Conservation (phyloP, 148 eudicot species). For the Rhododendron griersonianum region DNA sequence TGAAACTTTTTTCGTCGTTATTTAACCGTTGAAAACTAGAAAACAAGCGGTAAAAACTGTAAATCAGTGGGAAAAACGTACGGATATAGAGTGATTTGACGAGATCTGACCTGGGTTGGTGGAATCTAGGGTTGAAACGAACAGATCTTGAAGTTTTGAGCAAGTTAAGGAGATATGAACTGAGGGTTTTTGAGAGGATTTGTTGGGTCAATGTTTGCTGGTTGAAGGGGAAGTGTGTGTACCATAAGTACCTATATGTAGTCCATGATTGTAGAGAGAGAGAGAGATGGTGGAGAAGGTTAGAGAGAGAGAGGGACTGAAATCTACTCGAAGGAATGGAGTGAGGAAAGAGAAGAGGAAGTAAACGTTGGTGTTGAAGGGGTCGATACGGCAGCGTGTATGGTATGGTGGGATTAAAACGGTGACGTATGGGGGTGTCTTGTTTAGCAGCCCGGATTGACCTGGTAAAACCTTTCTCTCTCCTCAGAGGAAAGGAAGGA, state of each 20-base stretch:
- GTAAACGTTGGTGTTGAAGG: not conserved
- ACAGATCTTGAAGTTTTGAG: not conserved
- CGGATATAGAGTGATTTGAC: not conserved
- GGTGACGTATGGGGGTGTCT: not conserved
- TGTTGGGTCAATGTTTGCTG: not conserved
- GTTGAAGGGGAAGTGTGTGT: not conserved
- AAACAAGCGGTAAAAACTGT: not conserved
- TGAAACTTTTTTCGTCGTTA: not conserved
- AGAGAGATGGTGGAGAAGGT: not conserved
- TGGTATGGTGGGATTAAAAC: not conserved
- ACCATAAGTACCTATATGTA: not conserved
- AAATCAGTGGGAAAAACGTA: not conserved
- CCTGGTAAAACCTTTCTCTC: not conserved
- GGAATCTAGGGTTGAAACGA: not conserved
- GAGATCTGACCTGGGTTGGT: not conserved
- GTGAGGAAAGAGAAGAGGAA: not conserved
- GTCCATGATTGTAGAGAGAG: not conserved
- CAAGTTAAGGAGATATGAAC: not conserved
- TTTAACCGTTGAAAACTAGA: not conserved
- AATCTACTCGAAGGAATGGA: not conserved
- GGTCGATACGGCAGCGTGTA: not conserved
- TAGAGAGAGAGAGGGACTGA: not conserved
- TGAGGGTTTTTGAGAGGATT: not conserved
- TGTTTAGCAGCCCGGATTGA: not conserved
- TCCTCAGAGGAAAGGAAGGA: not conserved